Conservation (phyloP, 2,329 filamentous ascomycete genomes). For the Leptographium radiaticola region DNA sequence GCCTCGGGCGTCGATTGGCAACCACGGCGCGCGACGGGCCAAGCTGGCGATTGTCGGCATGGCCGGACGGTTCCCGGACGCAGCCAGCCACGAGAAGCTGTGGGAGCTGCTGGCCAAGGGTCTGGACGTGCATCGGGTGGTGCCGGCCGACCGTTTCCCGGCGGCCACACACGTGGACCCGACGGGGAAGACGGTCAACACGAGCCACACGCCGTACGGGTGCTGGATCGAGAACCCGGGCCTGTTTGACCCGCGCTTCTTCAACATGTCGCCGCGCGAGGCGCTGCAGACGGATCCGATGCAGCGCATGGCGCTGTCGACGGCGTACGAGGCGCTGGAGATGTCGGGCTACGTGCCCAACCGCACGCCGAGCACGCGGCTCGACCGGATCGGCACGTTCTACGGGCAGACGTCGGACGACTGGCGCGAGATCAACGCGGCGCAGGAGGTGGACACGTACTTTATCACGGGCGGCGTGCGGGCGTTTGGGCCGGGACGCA, state of each 20-base stretch:
- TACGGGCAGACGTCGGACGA: constrained; percentile 67
- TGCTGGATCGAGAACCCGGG: constrained; percentile 65
- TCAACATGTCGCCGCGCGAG: constrained; percentile 70
- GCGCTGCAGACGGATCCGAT: constrained; percentile 71
- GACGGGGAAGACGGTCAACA: constrained; percentile 61
- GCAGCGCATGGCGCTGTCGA: constrained; percentile 62
- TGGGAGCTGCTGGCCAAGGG: constrained; percentile 67
- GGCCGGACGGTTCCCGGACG: constrained; percentile 64
- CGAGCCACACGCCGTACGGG: constrained; percentile 62
- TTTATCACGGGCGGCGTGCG: constrained; percentile 31
- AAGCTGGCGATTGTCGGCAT: constrained; percentile 81
- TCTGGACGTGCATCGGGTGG: constrained; percentile 56
- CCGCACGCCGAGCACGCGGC: constrained; percentile 55
- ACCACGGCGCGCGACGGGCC: constrained; percentile 36
- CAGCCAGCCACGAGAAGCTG: constrained; percentile 55
- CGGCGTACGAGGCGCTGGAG: constrained; percentile 70
- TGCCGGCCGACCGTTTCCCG: constrained; percentile 62
- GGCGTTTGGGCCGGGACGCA: constrained; percentile 38
- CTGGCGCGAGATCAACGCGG: constrained; percentile 62
- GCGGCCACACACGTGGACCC: constrained; percentile 58
- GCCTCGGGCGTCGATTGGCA: constrained; percentile 25
- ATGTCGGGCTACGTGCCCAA: constrained; percentile 68
- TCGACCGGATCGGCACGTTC: constrained; percentile 53
- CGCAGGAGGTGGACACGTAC: constrained; percentile 53
- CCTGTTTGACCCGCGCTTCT: constrained; percentile 70